Percentiles rank a stretch among this genome's conserved stretches.
These are phyloP conservation scores for Aechmea fasciata DNA, from an alignment of 176 grass and related monocot genomes.

Conservation along the genomic window DNA sequence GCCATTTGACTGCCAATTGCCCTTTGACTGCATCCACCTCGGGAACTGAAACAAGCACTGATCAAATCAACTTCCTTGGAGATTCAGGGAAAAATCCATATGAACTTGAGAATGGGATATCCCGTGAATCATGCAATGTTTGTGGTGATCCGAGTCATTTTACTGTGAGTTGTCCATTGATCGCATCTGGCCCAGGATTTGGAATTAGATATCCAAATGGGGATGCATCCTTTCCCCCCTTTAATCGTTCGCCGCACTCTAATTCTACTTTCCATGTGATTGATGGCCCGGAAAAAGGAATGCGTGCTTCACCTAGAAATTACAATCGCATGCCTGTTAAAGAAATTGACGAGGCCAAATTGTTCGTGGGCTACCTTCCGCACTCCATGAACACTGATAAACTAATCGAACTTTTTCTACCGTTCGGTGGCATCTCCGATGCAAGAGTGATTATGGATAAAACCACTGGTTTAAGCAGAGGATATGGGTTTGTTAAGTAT, in stretches of 20 bases:
- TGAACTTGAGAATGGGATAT: not conserved
- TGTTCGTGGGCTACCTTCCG: slow-evolving; percentile 47
- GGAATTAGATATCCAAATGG: too few relatives aligned
- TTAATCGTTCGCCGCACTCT: not conserved
- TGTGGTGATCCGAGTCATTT: not conserved
- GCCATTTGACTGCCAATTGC: slow-evolving; percentile 5
- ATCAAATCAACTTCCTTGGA: not conserved
- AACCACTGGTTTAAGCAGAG: slow-evolving; percentile 24
- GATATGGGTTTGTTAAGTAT: slow-evolving; percentile 59
- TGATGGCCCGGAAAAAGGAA: too few relatives aligned
- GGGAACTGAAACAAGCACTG: not conserved
- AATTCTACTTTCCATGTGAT: not conserved
- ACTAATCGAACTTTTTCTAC: slow-evolving; percentile 50
- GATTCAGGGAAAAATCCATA: not conserved
- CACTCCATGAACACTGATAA: slow-evolving; percentile 33
- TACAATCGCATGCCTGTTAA: slow-evolving; percentile 11
- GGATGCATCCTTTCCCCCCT: not conserved
- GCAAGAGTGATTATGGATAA: slow-evolving; percentile 35
- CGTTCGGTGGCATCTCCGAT: slow-evolving; percentile 50
- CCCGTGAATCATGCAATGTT: not conserved
- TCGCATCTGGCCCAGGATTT: not conserved
- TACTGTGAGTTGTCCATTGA: slow-evolving; percentile 4
- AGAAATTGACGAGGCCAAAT: slow-evolving; percentile 37
- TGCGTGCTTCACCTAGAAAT: not conserved
- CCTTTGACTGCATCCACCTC: slow-evolving; percentile 8